phyloP scores from a whole-genome alignment of 148 eudicot genomes.

The Chenopodium berlandieri region DNA sequence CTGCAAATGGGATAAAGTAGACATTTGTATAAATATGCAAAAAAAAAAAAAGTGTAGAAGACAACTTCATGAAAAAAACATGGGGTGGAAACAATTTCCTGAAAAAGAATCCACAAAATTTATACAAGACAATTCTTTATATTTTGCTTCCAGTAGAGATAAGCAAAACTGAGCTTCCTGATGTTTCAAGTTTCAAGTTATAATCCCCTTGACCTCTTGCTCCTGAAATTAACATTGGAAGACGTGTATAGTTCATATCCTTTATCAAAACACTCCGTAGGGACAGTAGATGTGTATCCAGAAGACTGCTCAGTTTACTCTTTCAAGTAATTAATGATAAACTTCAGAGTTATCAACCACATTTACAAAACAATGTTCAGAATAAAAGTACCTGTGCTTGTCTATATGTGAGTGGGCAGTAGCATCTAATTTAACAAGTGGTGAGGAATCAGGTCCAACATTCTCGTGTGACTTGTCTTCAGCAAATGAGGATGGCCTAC shows the following conservation, averaged over 20 bases:
- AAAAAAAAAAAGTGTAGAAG: not conserved
- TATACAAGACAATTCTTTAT: not conserved
- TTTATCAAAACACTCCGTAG: not conserved
- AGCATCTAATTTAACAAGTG: constrained; percentile 65
- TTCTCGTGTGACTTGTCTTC: constrained; percentile 46
- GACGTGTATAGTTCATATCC: not conserved
- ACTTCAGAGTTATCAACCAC: not conserved
- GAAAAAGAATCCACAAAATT: not conserved
- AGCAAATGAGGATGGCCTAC: constrained; percentile 45
- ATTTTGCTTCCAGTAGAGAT: not conserved
- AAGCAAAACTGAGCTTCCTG: not conserved
- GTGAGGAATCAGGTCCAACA: constrained; percentile 39
- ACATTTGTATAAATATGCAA: not conserved
- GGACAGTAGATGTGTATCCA: not conserved
- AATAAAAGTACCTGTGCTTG: constrained; percentile 65
- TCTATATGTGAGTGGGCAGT: constrained; percentile 64
- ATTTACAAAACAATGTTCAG: not conserved
- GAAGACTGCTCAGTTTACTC: not conserved
- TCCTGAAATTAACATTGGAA: not conserved
- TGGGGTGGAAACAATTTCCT: not conserved
- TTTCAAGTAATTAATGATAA: not conserved
- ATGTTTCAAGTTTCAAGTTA: not conserved
- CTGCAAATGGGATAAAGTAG: no score
- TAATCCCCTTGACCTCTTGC: not conserved
- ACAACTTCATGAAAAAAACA: no score